phyloP scores from a whole-genome alignment of 768 basidiomycete genomes.

The Boletellus emodensis region DNA sequence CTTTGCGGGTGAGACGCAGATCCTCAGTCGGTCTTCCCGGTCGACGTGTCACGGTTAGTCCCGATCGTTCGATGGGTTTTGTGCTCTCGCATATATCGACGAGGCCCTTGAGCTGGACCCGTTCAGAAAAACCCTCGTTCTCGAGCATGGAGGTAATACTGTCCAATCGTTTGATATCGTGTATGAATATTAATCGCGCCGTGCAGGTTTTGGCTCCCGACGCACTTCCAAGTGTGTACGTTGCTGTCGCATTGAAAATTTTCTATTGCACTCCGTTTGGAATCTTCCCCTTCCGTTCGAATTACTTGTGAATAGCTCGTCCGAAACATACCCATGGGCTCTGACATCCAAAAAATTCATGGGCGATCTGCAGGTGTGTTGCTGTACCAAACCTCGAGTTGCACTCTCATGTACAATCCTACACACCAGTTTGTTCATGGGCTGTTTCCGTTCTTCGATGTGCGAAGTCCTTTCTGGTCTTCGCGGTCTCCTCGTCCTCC shows the following conservation, averaged over 20 bases:
- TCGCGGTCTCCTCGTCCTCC: constrained; percentile 18
- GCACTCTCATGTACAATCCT: neutral
- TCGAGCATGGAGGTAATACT: constrained; percentile 10
- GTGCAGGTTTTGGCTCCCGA: constrained; percentile 5
- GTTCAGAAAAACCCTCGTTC: constrained; percentile 13
- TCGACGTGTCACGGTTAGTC: too few species aligned
- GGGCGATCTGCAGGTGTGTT: neutral
- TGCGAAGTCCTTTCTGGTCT: constrained; percentile 14
- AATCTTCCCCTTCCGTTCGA: constrained; percentile 8
- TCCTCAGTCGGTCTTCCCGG: neutral
- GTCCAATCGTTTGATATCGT: neutral
- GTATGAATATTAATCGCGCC: neutral
- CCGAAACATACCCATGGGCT: constrained; percentile 6
- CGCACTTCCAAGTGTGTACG: constrained; percentile 6
- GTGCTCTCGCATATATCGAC: constrained; percentile 18
- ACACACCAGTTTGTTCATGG: constrained; percentile 8
- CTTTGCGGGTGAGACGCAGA: constrained; percentile 1
- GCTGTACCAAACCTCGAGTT: neutral
- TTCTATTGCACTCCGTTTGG: neutral
- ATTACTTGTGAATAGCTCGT: neutral
- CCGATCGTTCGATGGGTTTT: constrained; percentile 4
- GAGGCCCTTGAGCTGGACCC: constrained; percentile 11
- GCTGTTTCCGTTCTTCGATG: constrained; percentile 16
- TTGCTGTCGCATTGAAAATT: neutral
- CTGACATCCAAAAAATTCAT: neutral